phyloP scores from a whole-genome alignment of 129 eudicot genomes.

The Deinandra increscens region DNA sequence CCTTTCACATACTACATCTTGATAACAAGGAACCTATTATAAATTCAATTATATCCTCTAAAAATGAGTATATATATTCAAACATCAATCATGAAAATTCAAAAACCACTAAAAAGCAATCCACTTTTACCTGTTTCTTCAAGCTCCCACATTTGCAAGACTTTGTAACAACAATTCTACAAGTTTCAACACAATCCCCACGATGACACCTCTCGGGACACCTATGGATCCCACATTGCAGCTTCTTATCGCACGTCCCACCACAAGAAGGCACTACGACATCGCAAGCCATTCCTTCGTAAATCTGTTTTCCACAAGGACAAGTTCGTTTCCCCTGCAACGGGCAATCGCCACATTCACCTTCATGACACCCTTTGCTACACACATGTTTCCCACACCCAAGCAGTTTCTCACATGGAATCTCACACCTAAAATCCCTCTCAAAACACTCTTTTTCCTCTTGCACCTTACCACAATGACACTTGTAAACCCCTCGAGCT shows the following conservation, averaged over 20 bases:
- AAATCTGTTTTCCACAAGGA: constrained; percentile 80
- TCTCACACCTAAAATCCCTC: constrained; percentile 69
- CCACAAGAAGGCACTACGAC: constrained; percentile 80
- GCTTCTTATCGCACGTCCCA: constrained; percentile 75
- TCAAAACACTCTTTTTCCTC: constrained; percentile 73
- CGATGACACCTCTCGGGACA: constrained; percentile 95
- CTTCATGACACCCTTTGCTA: constrained; percentile 80
- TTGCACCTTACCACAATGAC: constrained; percentile 67
- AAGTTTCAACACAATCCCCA: constrained; percentile 69
- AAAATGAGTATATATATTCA: background rate
- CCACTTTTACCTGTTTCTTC: constrained; percentile 75
- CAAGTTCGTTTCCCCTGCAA: constrained; percentile 73
- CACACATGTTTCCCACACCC: constrained; percentile 87
- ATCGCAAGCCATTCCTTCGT: constrained; percentile 95
- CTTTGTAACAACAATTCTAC: constrained; percentile 70
- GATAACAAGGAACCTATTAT: constrained; percentile 95
- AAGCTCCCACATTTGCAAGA: constrained; percentile 93
- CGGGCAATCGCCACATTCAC: constrained; percentile 80
- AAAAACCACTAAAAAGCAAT: background rate
- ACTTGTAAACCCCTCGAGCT: constrained; percentile 51
- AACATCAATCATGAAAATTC: background rate
- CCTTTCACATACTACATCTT: constrained; percentile 94
- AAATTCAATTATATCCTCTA: constrained; percentile 42
- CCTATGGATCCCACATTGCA: constrained; percentile 80
- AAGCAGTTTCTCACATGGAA: constrained; percentile 55